Percentiles rank a stretch among this genome's conserved stretches.
phyloP scores from a whole-genome alignment of 805 yeast genomes.

The Aciculoconidium aculeatum region DNA sequence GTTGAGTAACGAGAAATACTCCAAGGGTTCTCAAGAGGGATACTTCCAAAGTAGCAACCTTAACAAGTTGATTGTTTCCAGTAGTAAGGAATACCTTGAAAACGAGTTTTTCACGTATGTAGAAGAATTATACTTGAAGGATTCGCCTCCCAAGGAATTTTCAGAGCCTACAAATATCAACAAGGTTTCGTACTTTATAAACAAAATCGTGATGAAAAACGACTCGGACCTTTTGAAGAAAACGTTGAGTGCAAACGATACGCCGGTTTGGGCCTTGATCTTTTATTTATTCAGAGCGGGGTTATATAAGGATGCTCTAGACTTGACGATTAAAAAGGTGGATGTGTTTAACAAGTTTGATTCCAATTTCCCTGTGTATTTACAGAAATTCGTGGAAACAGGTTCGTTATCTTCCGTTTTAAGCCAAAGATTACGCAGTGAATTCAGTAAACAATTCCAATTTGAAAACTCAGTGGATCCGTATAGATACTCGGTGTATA shows the following conservation, averaged over 20 bases:
- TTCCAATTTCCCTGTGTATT: slow-evolving; percentile 72
- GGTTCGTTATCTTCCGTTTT: slow-evolving; percentile 59
- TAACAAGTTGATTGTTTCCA: slow-evolving; percentile 43
- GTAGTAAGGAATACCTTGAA: slow-evolving; percentile 61
- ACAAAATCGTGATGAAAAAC: slow-evolving; percentile 30
- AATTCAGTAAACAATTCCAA: slow-evolving; percentile 80
- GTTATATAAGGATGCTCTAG: slow-evolving; percentile 68
- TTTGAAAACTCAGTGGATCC: slow-evolving; percentile 71
- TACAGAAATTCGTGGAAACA: slow-evolving; percentile 59
- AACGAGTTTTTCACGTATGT: slow-evolving; percentile 71
- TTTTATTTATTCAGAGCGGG: slow-evolving; percentile 87
- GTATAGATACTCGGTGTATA: slow-evolving; percentile 82
- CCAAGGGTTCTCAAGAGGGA: slow-evolving; percentile 30
- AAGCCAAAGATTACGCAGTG: slow-evolving; percentile 64
- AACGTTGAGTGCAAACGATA: slow-evolving; percentile 56
- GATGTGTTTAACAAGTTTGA: slow-evolving; percentile 80
- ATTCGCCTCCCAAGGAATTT: slow-evolving; percentile 33
- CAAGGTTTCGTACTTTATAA: slow-evolving; percentile 59
- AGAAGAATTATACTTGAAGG: slow-evolving; percentile 59
- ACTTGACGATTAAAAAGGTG: slow-evolving; percentile 56
- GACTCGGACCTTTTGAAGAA: slow-evolving; percentile 17
- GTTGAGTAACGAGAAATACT: slow-evolving; percentile 34
- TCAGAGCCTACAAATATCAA: slow-evolving; percentile 63
- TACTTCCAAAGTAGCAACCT: slow-evolving; percentile 27
- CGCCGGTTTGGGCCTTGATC: slow-evolving; percentile 91